These are phyloP conservation scores for Stagonosporopsis chrysanthemi DNA, from an alignment of 2,329 filamentous ascomycete species.

Conservation along the genomic window DNA sequence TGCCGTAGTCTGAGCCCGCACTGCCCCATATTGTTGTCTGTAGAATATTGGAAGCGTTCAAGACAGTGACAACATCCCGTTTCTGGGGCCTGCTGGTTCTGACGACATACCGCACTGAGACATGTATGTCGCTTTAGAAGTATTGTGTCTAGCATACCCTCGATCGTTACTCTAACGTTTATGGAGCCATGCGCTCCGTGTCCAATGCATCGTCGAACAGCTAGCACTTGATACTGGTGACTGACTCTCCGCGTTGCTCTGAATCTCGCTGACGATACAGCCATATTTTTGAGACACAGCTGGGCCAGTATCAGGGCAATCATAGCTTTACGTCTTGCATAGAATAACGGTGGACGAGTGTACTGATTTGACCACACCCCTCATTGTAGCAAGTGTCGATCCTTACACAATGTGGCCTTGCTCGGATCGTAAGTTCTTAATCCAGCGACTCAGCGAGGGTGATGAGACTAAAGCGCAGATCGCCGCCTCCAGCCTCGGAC, in stretches of 20 bases:
- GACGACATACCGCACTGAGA: constrained; percentile 10
- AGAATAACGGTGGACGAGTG: not conserved
- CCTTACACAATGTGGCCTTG: not conserved
- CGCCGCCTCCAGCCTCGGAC: constrained; percentile 61
- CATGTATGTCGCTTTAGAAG: not conserved
- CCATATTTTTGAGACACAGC: not conserved
- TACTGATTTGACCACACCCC: too few relatives aligned
- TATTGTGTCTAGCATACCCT: not conserved
- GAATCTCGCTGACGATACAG: not conserved
- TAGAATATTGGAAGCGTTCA: constrained; percentile 6
- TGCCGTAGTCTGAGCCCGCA: not conserved
- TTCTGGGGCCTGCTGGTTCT: not conserved
- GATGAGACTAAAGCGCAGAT: constrained; percentile 70
- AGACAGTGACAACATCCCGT: not conserved
- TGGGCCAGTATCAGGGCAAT: not conserved
- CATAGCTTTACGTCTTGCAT: not conserved
- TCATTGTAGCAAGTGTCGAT: not conserved
- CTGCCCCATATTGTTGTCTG: not conserved
- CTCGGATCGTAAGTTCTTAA: constrained; percentile 21
- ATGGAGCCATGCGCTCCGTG: not conserved
- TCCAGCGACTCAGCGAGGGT: constrained; percentile 66
- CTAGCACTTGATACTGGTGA: not conserved
- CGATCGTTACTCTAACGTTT: not conserved
- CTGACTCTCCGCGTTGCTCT: not conserved
- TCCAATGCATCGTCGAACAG: not conserved